phyloP scores from a whole-genome alignment of 805 yeast genomes.

The Candida methanosorbosa region DNA sequence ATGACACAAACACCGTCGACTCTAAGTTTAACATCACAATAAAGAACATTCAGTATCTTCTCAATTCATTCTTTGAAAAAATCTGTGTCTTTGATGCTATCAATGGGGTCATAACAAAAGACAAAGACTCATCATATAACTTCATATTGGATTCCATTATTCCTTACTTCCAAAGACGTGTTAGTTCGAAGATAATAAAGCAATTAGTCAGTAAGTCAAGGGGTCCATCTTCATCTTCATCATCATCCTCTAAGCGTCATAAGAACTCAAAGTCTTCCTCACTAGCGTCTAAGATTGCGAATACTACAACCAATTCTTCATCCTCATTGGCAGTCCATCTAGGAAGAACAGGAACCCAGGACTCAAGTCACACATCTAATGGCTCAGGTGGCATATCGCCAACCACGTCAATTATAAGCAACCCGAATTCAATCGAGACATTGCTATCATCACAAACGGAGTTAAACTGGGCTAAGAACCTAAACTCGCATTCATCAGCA shows the following conservation, averaged over 20 bases:
- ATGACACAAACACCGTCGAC: neutral
- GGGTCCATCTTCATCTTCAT: slow-evolving; percentile 16
- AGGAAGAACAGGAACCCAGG: too few species aligned
- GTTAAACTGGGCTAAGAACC: too few species aligned
- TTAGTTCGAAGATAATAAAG: slow-evolving; percentile 15
- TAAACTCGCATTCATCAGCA: too few species aligned
- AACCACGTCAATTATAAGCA: too few species aligned
- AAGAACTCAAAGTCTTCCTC: neutral
- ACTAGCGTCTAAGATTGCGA: too few species aligned
- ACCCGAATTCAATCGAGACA: too few species aligned
- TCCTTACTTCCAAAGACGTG: slow-evolving; percentile 20
- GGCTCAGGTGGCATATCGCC: too few species aligned
- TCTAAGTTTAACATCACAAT: neutral
- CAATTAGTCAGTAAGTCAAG: slow-evolving; percentile 18
- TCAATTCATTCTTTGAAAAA: slow-evolving; percentile 16
- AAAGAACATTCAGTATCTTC: neutral
- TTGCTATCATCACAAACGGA: too few species aligned
- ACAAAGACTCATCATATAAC: slow-evolving; percentile 17
- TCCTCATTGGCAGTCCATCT: too few species aligned
- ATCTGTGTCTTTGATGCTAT: slow-evolving; percentile 26
- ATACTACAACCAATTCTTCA: too few species aligned
- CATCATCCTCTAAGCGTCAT: neutral
- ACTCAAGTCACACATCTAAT: too few species aligned
- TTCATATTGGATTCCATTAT: slow-evolving; percentile 18
- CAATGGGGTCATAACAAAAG: slow-evolving; percentile 15